Conservation (phyloP, 2,329 filamentous ascomycete genomes). For the Aaosphaeria arxii region DNA sequence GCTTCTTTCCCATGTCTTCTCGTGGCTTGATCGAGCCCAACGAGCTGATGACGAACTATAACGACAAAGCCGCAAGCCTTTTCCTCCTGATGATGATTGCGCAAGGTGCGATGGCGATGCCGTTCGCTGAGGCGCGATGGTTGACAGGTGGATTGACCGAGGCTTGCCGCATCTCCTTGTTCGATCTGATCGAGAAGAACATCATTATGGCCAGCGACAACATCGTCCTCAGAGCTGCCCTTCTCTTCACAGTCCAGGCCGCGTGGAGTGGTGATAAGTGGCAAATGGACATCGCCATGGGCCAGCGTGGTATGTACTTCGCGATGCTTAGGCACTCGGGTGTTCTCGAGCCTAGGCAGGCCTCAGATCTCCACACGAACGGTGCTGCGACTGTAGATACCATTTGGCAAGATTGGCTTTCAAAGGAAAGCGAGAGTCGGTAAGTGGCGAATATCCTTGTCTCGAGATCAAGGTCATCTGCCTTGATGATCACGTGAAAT, state of each 20-base stretch:
- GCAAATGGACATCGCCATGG: conserved; percentile 76
- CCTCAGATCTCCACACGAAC: conserved; percentile 45
- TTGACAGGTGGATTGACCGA: conserved; percentile 66
- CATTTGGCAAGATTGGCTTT: conserved; percentile 64
- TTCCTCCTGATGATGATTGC: conserved; percentile 71
- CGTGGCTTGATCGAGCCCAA: conserved; percentile 63
- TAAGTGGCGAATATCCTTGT: conserved; percentile 34
- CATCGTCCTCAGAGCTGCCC: conserved; percentile 61
- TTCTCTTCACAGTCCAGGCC: conserved; percentile 66
- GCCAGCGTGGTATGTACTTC: conserved; percentile 70
- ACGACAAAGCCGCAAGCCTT: conserved; percentile 64
- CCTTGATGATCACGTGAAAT: conserved; percentile 13
- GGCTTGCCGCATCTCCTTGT: conserved; percentile 69
- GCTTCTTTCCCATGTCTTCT: conserved; percentile 63
- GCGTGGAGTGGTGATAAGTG: conserved; percentile 75
- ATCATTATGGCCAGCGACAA: conserved; percentile 66
- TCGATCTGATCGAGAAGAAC: conserved; percentile 70
- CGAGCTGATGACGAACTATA: conserved; percentile 59
- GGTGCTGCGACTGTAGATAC: conserved; percentile 45
- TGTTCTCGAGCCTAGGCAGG: conserved; percentile 56
- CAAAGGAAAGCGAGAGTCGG: conserved; percentile 62
- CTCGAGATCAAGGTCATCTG: not conserved
- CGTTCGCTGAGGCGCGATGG: conserved; percentile 62
- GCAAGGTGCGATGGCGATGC: conserved; percentile 65
- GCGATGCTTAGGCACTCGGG: conserved; percentile 70